These are phyloP conservation scores for Dictyostelium brefeldianum DNA, from an alignment of 78 protist genomes.

Conservation along the genomic window DNA sequence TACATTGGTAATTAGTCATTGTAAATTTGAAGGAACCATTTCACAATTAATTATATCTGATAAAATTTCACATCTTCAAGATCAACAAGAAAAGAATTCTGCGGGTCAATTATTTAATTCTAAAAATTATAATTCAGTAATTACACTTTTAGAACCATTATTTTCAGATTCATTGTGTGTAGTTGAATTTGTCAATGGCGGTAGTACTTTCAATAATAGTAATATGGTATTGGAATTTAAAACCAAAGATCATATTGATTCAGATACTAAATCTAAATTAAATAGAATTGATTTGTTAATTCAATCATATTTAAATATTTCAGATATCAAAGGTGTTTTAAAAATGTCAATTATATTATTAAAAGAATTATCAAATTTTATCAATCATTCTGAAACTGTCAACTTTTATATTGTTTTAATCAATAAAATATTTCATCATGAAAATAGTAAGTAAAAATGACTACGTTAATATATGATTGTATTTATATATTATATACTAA, in stretches of 20 bases:
- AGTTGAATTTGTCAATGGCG: neutral
- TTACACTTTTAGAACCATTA: slow-evolving; percentile 40
- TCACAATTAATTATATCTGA: neutral
- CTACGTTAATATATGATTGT: neutral
- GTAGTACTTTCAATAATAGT: neutral
- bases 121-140: slow-evolving; percentile 8
- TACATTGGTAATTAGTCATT: slow-evolving; percentile 5
- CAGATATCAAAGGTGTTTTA: slow-evolving; percentile 31
- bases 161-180: slow-evolving; percentile 49
- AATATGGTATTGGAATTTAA: slow-evolving; percentile 20
- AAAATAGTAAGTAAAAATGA: slow-evolving; percentile 6
- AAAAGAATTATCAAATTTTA: slow-evolving; percentile 15
- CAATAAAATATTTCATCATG: slow-evolving; percentile 13
- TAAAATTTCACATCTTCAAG: slow-evolving; percentile 21
- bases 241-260: slow-evolving; percentile 6
- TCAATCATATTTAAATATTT: slow-evolving; percentile 29
- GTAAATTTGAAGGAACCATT: slow-evolving; percentile 25
- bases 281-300: slow-evolving; percentile 47
- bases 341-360: slow-evolving; percentile 42
- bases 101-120: slow-evolving; percentile 33
- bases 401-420: neutral
- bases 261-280: slow-evolving; percentile 6
- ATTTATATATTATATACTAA: neutral
- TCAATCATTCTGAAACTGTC: slow-evolving; percentile 6
- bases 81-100: slow-evolving; percentile 64